A percentile compares a stretch with the other conserved stretches of the same genome.
Evolutionary conservation across 2,329 filamentous ascomycete genomes (phyloP).

Genomic region (Metarhizium robertsii): DNA sequence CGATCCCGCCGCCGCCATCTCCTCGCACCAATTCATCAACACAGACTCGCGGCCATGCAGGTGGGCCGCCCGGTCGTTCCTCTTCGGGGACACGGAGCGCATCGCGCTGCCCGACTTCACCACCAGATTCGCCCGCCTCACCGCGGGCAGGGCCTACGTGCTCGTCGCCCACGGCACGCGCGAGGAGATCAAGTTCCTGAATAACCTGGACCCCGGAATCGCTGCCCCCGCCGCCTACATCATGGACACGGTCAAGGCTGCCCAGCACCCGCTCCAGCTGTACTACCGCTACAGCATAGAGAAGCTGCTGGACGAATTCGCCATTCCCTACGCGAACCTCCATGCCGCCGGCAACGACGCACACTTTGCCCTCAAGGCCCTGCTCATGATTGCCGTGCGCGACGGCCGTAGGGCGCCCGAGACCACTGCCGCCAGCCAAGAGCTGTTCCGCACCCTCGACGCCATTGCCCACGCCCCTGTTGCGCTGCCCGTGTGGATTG

Average conservation of each 20-base stretch:
- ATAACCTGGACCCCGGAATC: slow-evolving; percentile 7
- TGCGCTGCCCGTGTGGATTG: not conserved
- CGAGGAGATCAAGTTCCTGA: slow-evolving; percentile 10
- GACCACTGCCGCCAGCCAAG: not conserved
- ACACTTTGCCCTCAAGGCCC: slow-evolving; percentile 13
- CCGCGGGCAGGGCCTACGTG: slow-evolving; percentile 8
- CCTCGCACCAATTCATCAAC: slow-evolving; percentile 11
- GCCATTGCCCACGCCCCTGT: not conserved
- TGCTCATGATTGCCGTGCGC: slow-evolving; percentile 11
- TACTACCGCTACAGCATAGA: slow-evolving; percentile 15
- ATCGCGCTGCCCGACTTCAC: slow-evolving; percentile 1
- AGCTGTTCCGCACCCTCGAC: not conserved
- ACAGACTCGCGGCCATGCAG: slow-evolving; percentile 2
- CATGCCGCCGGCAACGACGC: slow-evolving; percentile 18
- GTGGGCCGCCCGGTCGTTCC: slow-evolving; percentile 5
- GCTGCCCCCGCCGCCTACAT: slow-evolving; percentile 8
- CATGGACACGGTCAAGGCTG: slow-evolving; percentile 18
- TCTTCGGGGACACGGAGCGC: slow-evolving; percentile 8
- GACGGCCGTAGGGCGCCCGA: not conserved
- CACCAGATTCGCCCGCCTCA: slow-evolving; percentile 2
- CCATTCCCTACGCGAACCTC: slow-evolving; percentile 7
- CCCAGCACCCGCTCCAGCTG: slow-evolving; percentile 15
- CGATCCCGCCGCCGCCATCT: slow-evolving; percentile 5
- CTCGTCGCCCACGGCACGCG: slow-evolving; percentile 8
- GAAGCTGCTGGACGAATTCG: slow-evolving; percentile 13